Evolutionary conservation across 2,329 filamentous ascomycete species (phyloP).

Genomic region (Apiospora malaysiana): DNA sequence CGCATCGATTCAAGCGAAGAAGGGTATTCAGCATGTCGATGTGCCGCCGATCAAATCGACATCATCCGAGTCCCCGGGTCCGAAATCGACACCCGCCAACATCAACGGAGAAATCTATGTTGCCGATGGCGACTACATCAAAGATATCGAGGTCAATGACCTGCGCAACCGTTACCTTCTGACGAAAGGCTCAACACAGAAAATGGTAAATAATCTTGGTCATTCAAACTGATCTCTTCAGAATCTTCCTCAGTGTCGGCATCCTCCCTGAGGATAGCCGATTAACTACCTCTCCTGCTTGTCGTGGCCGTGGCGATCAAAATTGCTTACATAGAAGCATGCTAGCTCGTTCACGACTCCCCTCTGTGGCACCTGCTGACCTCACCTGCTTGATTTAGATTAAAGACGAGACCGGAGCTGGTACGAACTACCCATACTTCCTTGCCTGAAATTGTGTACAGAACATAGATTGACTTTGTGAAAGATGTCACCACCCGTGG

Average conservation of each 20-base stretch:
- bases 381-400: conserved; percentile 92
- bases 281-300: conserved; percentile 39
- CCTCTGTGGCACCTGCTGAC: conserved; percentile 95
- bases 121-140: conserved; percentile 96
- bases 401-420: conserved; percentile 99
- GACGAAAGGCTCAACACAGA: conserved; percentile 96
- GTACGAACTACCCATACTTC: conserved; percentile 75
- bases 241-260: conserved; percentile 42
- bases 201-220: conserved; percentile 92
- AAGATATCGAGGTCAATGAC: conserved; percentile 99
- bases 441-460: conserved; percentile 51
- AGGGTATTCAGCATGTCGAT: conserved; percentile 88
- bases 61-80: conserved; percentile 50
- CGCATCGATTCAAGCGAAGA: conserved; percentile 82
- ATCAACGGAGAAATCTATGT: conserved; percentile 91
- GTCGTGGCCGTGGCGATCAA: conserved; percentile 58
- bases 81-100: conserved; percentile 50
- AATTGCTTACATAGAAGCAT: conserved; percentile 73
- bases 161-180: conserved; percentile 94
- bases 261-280: conserved; percentile 38
- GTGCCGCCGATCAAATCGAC: conserved; percentile 78
- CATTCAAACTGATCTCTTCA: conserved; percentile 68
- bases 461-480: conserved; percentile 62
- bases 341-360: conserved; percentile 66
- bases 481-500: conserved; percentile 99